A percentile compares a stretch with the other conserved stretches of the same genome.
These are phyloP conservation scores for Graphiopsis chlorocephala DNA, from an alignment of 2,329 filamentous ascomycete species.

Conservation along the genomic window DNA sequence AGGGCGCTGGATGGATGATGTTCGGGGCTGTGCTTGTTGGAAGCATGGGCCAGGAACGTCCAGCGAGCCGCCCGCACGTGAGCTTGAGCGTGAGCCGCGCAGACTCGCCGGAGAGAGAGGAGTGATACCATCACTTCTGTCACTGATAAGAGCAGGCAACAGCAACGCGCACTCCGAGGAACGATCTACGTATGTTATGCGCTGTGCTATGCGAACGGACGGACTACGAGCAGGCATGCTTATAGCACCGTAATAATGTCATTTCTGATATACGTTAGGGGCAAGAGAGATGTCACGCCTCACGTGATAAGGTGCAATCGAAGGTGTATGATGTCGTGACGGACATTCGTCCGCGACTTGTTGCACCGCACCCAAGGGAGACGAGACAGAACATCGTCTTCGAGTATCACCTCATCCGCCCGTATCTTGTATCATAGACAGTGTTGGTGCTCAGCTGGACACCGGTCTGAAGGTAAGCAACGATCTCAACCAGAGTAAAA, in stretches of 20 bases:
- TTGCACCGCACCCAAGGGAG: constrained; percentile 3
- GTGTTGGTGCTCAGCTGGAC: background rate
- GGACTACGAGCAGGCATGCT: background rate
- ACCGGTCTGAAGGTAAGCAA: background rate
- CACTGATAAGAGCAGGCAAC: constrained; percentile 2
- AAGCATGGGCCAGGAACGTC: constrained; percentile 1
- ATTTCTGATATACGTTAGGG: background rate
- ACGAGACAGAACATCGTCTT: background rate
- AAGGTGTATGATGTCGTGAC: constrained; percentile 5
- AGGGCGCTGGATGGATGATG: constrained; percentile 1
- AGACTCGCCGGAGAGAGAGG: background rate
- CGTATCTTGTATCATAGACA: background rate
- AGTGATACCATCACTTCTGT: constrained; percentile 4
- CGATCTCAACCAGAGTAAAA: background rate
- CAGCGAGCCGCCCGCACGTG: background rate
- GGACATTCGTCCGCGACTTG: constrained; percentile 1
- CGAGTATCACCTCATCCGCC: background rate
- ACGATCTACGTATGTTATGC: background rate
- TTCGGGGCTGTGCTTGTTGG: constrained; percentile 4
- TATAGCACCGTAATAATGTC: background rate
- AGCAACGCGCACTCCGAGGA: background rate
- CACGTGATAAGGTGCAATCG: constrained; percentile 7
- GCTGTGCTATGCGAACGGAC: background rate
- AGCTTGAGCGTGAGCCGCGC: background rate
- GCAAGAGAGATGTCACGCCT: background rate